Percentiles rank a stretch among this genome's conserved stretches.
These are phyloP conservation scores for Fusarium sp. DNA, from an alignment of 2,329 filamentous ascomycete genomes.

Conservation along the genomic window DNA sequence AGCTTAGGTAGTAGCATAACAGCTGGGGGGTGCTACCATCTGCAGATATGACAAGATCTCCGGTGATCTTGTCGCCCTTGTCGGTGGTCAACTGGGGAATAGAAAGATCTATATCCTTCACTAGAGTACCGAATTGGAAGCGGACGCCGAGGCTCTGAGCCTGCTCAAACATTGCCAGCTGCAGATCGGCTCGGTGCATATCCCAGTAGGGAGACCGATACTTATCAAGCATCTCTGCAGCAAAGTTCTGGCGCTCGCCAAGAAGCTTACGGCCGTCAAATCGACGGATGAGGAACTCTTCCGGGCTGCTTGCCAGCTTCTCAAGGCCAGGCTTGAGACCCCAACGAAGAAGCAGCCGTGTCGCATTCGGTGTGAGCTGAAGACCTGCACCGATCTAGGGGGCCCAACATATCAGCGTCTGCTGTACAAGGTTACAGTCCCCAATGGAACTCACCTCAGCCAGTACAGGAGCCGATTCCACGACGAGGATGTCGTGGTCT, in stretches of 20 bases:
- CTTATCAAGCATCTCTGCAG: conserved; percentile 9
- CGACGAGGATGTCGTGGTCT: neutral
- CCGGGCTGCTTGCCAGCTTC: conserved; percentile 8
- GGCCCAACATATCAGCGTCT: neutral
- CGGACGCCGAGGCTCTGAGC: conserved; percentile 1
- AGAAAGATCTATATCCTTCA: neutral
- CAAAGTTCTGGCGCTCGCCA: conserved; percentile 5
- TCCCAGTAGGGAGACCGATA: conserved; percentile 13
- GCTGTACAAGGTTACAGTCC: neutral
- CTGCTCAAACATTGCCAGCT: conserved; percentile 10
- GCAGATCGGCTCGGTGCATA: conserved; percentile 18
- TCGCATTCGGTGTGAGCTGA: conserved; percentile 8
- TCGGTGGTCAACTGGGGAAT: neutral
- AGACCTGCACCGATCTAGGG: conserved; percentile 4
- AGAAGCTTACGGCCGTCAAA: conserved; percentile 12
- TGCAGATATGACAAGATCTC: conserved; percentile 3
- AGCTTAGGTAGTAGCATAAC: neutral
- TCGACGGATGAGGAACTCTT: conserved; percentile 11
- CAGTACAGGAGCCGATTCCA: conserved; percentile 7
- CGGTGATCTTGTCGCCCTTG: neutral
- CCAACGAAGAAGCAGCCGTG: conserved; percentile 2
- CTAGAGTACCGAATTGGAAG: neutral
- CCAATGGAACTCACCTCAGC: conserved; percentile 1
- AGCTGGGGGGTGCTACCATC: neutral
- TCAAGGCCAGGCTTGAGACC: neutral